Evolutionary conservation across 352 stramenopile species (phyloP).

Genomic region (Phytophthora cajani): DNA sequence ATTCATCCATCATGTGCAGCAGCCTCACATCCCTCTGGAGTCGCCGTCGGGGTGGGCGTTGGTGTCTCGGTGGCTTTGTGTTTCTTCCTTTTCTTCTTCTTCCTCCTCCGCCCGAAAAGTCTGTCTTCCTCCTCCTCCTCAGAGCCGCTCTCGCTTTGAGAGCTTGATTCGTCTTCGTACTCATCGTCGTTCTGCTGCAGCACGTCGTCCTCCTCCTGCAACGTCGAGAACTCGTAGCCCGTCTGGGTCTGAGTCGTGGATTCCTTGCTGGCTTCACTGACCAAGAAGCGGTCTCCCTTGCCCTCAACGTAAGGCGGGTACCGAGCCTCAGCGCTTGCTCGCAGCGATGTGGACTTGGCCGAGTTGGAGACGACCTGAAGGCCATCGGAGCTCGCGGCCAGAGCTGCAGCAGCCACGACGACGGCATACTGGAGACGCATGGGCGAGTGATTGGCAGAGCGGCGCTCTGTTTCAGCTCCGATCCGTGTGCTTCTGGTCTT

Average conservation of each 20-base stretch:
- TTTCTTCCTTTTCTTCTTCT: constrained; percentile 6
- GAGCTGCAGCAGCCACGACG: constrained; percentile 15
- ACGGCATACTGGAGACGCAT: constrained; percentile 21
- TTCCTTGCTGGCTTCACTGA: constrained; percentile 16
- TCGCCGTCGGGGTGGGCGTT: constrained; percentile 11
- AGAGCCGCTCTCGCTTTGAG: not conserved
- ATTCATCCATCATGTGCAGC: too few relatives aligned
- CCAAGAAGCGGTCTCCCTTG: constrained; percentile 22
- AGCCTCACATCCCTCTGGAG: not conserved
- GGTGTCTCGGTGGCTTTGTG: constrained; percentile 8
- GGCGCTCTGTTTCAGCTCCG: not conserved
- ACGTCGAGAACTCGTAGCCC: constrained; percentile 10
- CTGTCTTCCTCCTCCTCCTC: not conserved
- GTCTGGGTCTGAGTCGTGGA: not conserved
- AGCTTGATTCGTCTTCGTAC: constrained; percentile 2
- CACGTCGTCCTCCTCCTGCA: constrained; percentile 8
- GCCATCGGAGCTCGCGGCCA: constrained; percentile 12
- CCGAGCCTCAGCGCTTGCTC: constrained; percentile 4
- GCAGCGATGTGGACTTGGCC: constrained; percentile 19
- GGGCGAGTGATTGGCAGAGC: not conserved
- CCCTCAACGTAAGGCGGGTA: constrained; percentile 28
- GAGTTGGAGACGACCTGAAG: constrained; percentile 26
- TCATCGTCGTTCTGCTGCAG: constrained; percentile 9
- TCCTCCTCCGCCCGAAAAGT: not conserved
- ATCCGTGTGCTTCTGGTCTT: constrained; percentile 3